A percentile compares a stretch with the other conserved stretches of the same genome.
Conservation (phyloP, 2,329 filamentous ascomycete species). For the Talaromyces sp. region DNA sequence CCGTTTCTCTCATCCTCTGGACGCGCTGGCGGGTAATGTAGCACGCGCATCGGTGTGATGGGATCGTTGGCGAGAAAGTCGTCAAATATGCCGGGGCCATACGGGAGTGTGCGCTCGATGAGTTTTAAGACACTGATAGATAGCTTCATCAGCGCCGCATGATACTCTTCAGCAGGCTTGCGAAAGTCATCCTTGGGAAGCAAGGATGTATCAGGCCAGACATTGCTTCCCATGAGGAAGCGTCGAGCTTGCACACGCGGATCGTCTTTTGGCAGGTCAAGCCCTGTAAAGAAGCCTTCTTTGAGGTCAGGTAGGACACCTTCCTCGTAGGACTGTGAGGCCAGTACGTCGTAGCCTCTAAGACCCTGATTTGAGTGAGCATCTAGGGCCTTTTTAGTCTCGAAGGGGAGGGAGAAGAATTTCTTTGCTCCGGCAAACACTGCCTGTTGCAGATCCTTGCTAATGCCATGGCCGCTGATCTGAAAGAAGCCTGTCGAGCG, state of each 20-base stretch:
- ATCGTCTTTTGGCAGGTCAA: background rate
- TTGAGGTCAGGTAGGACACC: slow-evolving; percentile 25
- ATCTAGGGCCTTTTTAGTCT: slow-evolving; percentile 26
- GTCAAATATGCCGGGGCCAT: slow-evolving; percentile 37
- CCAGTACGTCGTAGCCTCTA: slow-evolving; percentile 39
- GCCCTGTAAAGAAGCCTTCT: slow-evolving; percentile 22
- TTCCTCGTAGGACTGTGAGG: slow-evolving; percentile 37
- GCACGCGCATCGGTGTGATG: slow-evolving; percentile 45
- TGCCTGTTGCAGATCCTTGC: slow-evolving; percentile 24
- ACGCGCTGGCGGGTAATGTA: slow-evolving; percentile 50
- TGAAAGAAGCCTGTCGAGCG: slow-evolving; percentile 33
- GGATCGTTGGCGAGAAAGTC: slow-evolving; percentile 44
- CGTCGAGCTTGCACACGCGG: background rate
- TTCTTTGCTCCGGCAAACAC: slow-evolving; percentile 26
- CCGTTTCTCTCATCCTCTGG: slow-evolving; percentile 23
- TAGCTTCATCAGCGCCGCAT: slow-evolving; percentile 39
- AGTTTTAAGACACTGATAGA: slow-evolving; percentile 42
- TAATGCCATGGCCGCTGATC: slow-evolving; percentile 34
- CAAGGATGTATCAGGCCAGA: slow-evolving; percentile 39
- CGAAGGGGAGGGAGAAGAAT: slow-evolving; percentile 32
- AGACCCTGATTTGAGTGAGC: slow-evolving; percentile 34
- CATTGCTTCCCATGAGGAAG: slow-evolving; percentile 29
- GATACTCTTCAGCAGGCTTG: slow-evolving; percentile 41
- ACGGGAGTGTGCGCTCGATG: slow-evolving; percentile 43
- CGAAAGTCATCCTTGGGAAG: slow-evolving; percentile 37